phyloP scores from a whole-genome alignment of 2,329 filamentous ascomycete species.

The Aspergillus clavatus region DNA sequence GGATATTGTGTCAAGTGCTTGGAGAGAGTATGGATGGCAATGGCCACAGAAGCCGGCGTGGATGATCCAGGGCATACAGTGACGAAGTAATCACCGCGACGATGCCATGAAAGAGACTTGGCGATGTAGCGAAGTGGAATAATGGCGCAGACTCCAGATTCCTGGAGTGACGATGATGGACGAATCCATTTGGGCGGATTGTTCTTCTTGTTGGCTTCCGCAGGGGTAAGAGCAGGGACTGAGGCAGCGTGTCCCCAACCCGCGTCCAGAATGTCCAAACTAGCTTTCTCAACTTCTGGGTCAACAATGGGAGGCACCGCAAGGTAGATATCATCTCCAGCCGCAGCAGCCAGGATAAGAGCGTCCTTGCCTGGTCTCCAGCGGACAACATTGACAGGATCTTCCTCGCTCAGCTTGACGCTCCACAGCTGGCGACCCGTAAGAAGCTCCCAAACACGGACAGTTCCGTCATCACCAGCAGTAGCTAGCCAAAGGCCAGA shows the following conservation, averaged over 20 bases:
- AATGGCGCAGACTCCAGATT: conserved; percentile 70
- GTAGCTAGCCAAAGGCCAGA: conserved; percentile 81
- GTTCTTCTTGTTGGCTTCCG: conserved; percentile 59
- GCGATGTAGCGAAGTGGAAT: conserved; percentile 73
- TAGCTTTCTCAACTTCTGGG: conserved; percentile 67
- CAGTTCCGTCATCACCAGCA: conserved; percentile 89
- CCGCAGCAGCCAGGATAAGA: conserved; percentile 75
- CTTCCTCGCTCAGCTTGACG: conserved; percentile 67
- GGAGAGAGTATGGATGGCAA: conserved; percentile 90
- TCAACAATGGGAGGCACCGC: conserved; percentile 70
- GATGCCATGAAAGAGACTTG: conserved; percentile 90
- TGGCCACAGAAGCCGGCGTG: conserved; percentile 55
- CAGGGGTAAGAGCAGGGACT: conserved; percentile 47
- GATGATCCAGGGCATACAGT: conserved; percentile 70
- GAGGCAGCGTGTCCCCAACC: conserved; percentile 91
- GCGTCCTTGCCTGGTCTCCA: conserved; percentile 85
- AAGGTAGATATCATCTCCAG: conserved; percentile 80
- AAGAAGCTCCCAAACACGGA: conserved; percentile 81
- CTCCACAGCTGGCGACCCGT: conserved; percentile 87
- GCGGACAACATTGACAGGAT: conserved; percentile 77
- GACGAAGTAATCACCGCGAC: conserved; percentile 88
- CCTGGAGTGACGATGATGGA: conserved; percentile 67
- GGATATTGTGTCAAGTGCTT: conserved; percentile 94
- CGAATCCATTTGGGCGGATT: conserved; percentile 78
- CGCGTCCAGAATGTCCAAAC: conserved; percentile 71